Evolutionary conservation across 2,329 filamentous ascomycete genomes (phyloP), one percentile per base, ranked within the genome.

Genomic region (Coniella lustricola): DNA sequence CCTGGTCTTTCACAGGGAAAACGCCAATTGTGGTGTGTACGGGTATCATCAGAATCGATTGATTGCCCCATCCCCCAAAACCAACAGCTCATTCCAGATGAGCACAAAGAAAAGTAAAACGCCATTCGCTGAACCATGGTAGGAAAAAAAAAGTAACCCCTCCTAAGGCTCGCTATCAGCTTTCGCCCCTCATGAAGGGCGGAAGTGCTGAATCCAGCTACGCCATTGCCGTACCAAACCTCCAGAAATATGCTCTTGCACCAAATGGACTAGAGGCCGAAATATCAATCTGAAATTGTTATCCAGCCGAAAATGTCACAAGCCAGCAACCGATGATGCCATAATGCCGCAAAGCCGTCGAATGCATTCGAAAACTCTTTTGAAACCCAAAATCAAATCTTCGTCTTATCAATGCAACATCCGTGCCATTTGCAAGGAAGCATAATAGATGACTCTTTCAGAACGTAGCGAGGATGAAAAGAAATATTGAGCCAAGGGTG

Each of bases 31-130:
- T 43, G 44, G 42, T 38, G 25, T 29, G 25, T 29, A 21, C 45
- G 43, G 47, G 50, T 50, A 52, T 52, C 42, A 44, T 39, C 46
- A 49, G 43, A 44, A 49, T 37, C 49, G 32, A 40, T 34, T 44
- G 39, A 48, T 43, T 41, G 18, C 21, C 22, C 38, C 46, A 38
- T 45, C 39, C 35, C 44, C n/a, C n/a, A 34, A 44, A 18, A 49
- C 46, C 35, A 44, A 40, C 44, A 52, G 34, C 46, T 46, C 43
- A 49, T 46, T 42, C 42, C 46, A 49, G 42, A 52, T 50, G 43
- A 52, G 38, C 25, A 22, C 39, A 34, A 42, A 32, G 32, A 31
- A 46, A 44, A 33, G 32, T 33, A 46, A 44, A 33, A 37, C 42
- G 33, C 46, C 38, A 39, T 46, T 42, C 37, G 14, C 37, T 35